Percentiles rank a stretch among this genome's conserved stretches.
These are phyloP conservation scores for Pseudogymnoascus sp. DNA, from an alignment of 2,329 filamentous ascomycete genomes.

Conservation along the genomic window DNA sequence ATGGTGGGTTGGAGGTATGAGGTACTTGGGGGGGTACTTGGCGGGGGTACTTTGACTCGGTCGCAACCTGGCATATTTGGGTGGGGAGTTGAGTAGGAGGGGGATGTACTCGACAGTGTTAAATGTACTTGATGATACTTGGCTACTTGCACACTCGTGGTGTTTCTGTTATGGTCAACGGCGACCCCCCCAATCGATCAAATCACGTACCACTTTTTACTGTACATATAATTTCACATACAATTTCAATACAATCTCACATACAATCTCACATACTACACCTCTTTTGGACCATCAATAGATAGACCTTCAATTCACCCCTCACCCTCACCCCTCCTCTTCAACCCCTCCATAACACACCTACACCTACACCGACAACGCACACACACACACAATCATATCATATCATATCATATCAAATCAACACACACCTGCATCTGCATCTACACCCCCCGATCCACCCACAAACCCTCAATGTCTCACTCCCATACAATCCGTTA, in stretches of 20 bases:
- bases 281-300: too few relatives aligned
- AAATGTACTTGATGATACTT: background rate
- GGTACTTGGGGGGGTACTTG: background rate
- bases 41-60: background rate
- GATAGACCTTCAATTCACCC: too few relatives aligned
- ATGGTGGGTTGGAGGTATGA: background rate
- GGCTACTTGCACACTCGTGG: background rate
- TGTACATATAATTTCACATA: background rate
- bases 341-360: background rate
- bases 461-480: background rate
- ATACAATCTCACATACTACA: too few relatives aligned
- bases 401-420: background rate
- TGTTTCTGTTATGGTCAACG: background rate
- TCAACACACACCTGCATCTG: background rate
- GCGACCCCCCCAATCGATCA: background rate
- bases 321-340: background rate
- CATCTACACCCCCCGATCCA: background rate
- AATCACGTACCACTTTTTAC: background rate
- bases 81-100: background rate
- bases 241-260: too few relatives aligned
- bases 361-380: background rate
- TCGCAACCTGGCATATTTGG: background rate
- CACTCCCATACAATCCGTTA: background rate
- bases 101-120: background rate
- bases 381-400: background rate